These are phyloP conservation scores for Zarea fungicola DNA, from an alignment of 2,329 filamentous ascomycete species.

Conservation along the genomic window DNA sequence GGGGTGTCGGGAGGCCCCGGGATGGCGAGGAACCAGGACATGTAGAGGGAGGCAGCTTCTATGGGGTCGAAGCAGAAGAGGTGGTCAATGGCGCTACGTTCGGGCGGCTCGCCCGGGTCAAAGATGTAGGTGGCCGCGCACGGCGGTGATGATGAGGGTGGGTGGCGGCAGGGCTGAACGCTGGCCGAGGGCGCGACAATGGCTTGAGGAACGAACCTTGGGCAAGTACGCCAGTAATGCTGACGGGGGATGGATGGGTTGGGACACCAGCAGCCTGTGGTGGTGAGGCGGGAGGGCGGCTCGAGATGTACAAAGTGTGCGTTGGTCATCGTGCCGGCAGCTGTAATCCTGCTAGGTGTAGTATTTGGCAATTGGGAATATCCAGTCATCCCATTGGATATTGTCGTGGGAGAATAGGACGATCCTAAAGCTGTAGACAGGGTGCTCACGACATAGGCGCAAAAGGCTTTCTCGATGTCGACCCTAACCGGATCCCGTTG, in stretches of 20 bases:
- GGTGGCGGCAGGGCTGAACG: neutral
- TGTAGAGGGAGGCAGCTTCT: conserved; percentile 7
- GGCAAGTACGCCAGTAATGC: conserved; percentile 12
- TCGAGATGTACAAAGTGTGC: conserved; percentile 6
- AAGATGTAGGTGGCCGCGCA: neutral
- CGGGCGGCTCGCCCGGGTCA: neutral
- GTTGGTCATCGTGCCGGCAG: neutral
- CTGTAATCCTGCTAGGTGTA: neutral
- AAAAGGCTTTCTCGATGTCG: conserved; percentile 10
- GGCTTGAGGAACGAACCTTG: conserved; percentile 3
- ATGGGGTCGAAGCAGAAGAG: conserved; percentile 14
- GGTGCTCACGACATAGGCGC: conserved; percentile 3
- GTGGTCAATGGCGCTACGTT: neutral
- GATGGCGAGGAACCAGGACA: conserved; percentile 10
- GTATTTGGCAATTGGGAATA: too few species aligned
- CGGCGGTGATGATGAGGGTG: neutral
- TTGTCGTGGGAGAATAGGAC: neutral
- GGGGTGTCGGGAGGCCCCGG: conserved; percentile 11
- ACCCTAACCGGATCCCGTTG: neutral
- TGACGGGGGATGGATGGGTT: neutral
- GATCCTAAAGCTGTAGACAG: neutral
- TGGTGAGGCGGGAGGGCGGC: neutral
- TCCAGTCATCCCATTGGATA: neutral
- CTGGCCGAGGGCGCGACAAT: neutral
- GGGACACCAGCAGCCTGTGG: conserved; percentile 13